phyloP scores from a whole-genome alignment of 129 eudicot species.

The Lactuca sativa region DNA sequence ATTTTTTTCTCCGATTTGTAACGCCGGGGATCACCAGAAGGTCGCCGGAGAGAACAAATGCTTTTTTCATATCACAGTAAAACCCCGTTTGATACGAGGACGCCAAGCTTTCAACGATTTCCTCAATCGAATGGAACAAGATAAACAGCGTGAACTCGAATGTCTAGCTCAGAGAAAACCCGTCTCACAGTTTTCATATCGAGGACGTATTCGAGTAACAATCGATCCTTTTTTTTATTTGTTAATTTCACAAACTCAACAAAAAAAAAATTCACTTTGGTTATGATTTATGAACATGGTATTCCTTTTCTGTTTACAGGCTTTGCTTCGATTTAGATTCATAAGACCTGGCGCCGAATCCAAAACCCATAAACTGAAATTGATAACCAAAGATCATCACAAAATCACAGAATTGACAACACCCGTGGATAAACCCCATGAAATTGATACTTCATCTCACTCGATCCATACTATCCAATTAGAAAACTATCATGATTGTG shows the following conservation, averaged over 20 bases:
- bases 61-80: neutral
- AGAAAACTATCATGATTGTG: slow-evolving; percentile 42
- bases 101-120: slow-evolving; percentile 60
- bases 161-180: slow-evolving; percentile 32
- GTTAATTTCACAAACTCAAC: neutral
- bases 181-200: slow-evolving; percentile 58
- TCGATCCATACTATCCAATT: slow-evolving; percentile 18
- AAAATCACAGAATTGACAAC: neutral
- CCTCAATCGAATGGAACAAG: slow-evolving; percentile 45
- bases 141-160: slow-evolving; percentile 56
- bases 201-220: slow-evolving; percentile 67
- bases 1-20: slow-evolving; percentile 24
- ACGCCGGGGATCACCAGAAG: neutral
- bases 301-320: slow-evolving; percentile 33
- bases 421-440: neutral
- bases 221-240: neutral
- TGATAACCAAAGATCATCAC: slow-evolving; percentile 7
- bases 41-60: neutral
- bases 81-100: slow-evolving; percentile 55
- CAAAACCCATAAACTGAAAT: slow-evolving; percentile 4
- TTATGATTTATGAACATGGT: neutral
- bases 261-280: neutral
- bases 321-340: slow-evolving; percentile 50
- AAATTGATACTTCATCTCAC: slow-evolving; percentile 22
- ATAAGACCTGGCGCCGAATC: slow-evolving; percentile 27